phyloP scores from a whole-genome alignment of 495 filamentous ascomycete species.

The Penicillium pulvis region DNA sequence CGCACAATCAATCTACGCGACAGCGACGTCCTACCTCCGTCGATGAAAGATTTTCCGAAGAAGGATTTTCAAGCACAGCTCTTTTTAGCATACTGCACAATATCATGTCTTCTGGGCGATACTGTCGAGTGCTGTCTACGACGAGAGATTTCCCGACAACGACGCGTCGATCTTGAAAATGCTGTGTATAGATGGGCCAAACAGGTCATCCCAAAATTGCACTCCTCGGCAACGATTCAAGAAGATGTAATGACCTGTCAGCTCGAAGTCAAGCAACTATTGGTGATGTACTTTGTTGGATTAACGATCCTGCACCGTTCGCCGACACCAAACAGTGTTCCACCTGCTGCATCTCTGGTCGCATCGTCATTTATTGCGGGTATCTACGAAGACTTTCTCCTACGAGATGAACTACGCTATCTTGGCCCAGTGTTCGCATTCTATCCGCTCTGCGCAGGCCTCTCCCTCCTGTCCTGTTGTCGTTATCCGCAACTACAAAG shows the following conservation, averaged over 20 bases:
- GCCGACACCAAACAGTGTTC: conserved; percentile 27
- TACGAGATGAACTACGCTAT: conserved; percentile 32
- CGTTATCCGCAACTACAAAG: conserved; percentile 29
- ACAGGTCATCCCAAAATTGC: conserved; percentile 30
- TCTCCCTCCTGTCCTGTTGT: conserved; percentile 30
- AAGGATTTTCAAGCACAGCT: conserved; percentile 29
- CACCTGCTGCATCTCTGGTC: conserved; percentile 27
- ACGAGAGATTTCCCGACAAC: conserved; percentile 29
- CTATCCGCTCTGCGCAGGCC: conserved; percentile 29
- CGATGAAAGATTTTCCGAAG: conserved; percentile 28
- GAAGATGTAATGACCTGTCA: conserved; percentile 25
- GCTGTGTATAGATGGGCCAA: conserved; percentile 35
- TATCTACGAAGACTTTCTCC: conserved; percentile 35
- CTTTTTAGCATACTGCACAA: conserved; percentile 32
- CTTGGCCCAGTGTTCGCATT: conserved; percentile 33
- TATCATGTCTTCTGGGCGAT: conserved; percentile 30
- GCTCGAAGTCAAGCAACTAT: conserved; percentile 26
- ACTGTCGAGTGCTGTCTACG: conserved; percentile 31
- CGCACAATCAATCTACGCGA: conserved; percentile 33
- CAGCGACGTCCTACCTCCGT: conserved; percentile 34
- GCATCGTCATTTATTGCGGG: conserved; percentile 35
- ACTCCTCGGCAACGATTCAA: conserved; percentile 17
- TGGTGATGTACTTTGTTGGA: conserved; percentile 34
- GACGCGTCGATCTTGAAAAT: conserved; percentile 29
- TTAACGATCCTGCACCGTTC: conserved; percentile 31